These are phyloP conservation scores for Oligophagozyma castellii DNA, from an alignment of 1,139 yeast species.

Conservation along the genomic window DNA sequence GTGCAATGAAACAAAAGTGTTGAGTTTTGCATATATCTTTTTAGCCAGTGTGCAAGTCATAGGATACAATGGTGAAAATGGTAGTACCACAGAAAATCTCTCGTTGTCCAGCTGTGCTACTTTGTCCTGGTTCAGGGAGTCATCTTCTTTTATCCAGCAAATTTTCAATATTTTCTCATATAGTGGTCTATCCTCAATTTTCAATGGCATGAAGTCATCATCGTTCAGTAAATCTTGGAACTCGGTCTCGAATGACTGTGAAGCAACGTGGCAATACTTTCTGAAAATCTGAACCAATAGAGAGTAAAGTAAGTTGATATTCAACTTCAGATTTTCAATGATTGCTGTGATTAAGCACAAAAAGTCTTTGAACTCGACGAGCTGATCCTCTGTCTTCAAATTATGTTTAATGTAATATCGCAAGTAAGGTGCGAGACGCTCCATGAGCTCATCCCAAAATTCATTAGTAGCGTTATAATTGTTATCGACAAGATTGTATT, in stretches of 20 bases:
- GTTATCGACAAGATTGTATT: constrained; percentile 41
- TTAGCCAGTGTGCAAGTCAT: constrained; percentile 69
- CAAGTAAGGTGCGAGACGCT: constrained; percentile 43
- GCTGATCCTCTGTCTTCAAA: constrained; percentile 26
- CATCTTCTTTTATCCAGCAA: constrained; percentile 53
- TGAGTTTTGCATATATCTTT: constrained; percentile 47
- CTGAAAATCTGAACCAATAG: constrained; percentile 47
- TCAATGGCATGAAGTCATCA: constrained; percentile 84
- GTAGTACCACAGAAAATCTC: constrained; percentile 58
- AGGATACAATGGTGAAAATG: constrained; percentile 82
- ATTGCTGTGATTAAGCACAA: constrained; percentile 66
- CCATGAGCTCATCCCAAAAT: constrained; percentile 60
- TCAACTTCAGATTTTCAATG: constrained; percentile 58
- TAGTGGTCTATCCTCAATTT: constrained; percentile 43
- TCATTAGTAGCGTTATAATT: constrained; percentile 48
- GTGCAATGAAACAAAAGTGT: constrained; percentile 45
- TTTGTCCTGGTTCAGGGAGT: constrained; percentile 28
- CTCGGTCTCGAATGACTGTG: constrained; percentile 44
- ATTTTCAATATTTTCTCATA: constrained; percentile 50
- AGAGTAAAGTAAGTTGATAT: constrained; percentile 47
- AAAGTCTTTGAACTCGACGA: constrained; percentile 38
- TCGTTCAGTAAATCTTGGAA: constrained; percentile 53
- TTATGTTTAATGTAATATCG: constrained; percentile 24
- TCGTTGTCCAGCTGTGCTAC: constrained; percentile 25
- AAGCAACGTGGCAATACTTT: constrained; percentile 43